Conservation (phyloP, 768 basidiomycete species). For the Infundibulicybe gibba region DNA sequence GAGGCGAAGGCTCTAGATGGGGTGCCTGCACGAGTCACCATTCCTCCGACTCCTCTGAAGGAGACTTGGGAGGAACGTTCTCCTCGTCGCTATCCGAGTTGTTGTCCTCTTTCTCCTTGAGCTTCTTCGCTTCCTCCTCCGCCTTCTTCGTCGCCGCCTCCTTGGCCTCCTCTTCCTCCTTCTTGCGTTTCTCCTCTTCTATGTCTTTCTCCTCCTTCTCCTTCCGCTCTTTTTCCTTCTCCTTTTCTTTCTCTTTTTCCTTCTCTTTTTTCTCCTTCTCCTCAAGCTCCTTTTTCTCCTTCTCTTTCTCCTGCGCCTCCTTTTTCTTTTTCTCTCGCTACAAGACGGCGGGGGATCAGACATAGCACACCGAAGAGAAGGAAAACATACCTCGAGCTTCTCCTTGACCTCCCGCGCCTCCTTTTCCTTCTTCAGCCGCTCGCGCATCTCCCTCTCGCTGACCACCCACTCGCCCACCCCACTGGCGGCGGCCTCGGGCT, state of each 20-base stretch:
- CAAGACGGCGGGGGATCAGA: neutral
- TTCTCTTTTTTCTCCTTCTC: slow-evolving; percentile 47
- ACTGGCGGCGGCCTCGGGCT: slow-evolving; percentile 71
- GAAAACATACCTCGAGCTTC: slow-evolving; percentile 55
- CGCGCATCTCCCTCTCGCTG: slow-evolving; percentile 70
- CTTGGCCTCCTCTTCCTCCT: slow-evolving; percentile 16
- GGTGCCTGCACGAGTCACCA: neutral
- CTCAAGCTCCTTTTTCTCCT: slow-evolving; percentile 57
- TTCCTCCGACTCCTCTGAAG: slow-evolving; percentile 3
- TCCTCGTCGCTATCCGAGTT: slow-evolving; percentile 39
- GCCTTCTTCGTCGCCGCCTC: slow-evolving; percentile 19
- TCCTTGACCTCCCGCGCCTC: slow-evolving; percentile 68
- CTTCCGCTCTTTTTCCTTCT: slow-evolving; percentile 35
- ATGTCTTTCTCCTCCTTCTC: slow-evolving; percentile 42
- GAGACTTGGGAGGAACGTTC: slow-evolving; percentile 26
- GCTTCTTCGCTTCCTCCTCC: slow-evolving; percentile 18
- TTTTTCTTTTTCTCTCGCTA: slow-evolving; percentile 48
- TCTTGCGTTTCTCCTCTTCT: slow-evolving; percentile 22
- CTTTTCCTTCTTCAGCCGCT: slow-evolving; percentile 69
- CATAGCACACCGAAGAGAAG: neutral
- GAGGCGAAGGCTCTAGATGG: neutral
- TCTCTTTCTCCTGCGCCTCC: slow-evolving; percentile 61
- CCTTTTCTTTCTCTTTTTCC: slow-evolving; percentile 51
- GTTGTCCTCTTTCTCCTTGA: slow-evolving; percentile 17
- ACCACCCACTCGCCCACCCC: slow-evolving; percentile 71